Evolutionary conservation across 2,329 filamentous ascomycete species (phyloP).

Genomic region (Trichoderma sp.): DNA sequence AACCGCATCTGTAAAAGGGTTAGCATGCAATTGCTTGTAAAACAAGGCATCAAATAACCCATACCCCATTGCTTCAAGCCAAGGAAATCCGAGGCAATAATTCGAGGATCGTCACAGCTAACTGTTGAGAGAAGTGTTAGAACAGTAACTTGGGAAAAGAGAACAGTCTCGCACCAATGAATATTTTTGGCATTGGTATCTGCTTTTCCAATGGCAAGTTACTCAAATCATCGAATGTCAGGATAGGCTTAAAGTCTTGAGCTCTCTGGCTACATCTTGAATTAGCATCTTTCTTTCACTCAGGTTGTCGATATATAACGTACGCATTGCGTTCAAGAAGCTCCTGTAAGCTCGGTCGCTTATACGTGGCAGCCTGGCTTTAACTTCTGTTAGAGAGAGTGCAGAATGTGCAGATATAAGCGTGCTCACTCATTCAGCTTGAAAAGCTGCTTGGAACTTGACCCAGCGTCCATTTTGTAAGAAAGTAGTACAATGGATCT

Average conservation of each 20-base stretch:
- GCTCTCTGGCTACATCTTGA: background rate
- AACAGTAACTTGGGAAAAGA: background rate
- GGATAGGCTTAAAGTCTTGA: background rate
- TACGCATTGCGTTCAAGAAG: background rate
- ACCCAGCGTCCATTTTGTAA: background rate
- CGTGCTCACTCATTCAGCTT: background rate
- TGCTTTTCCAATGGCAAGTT: background rate
- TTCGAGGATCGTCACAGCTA: background rate
- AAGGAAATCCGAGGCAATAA: background rate
- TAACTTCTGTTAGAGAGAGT: background rate
- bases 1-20: background rate
- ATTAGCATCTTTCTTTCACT: background rate
- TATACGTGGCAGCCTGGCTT: background rate
- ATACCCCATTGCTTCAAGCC: background rate
- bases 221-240: background rate
- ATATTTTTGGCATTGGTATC: conserved; percentile 4
- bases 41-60: too few relatives aligned
- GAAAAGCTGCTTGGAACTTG: background rate
- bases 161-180: background rate
- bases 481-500: background rate
- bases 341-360: background rate
- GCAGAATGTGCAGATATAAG: background rate
- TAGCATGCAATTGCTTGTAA: background rate
- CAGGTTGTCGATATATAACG: background rate
- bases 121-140: background rate